Evolutionary conservation across 202 grass and related monocot genomes (phyloP).

Genomic region (Setaria italica): DNA sequence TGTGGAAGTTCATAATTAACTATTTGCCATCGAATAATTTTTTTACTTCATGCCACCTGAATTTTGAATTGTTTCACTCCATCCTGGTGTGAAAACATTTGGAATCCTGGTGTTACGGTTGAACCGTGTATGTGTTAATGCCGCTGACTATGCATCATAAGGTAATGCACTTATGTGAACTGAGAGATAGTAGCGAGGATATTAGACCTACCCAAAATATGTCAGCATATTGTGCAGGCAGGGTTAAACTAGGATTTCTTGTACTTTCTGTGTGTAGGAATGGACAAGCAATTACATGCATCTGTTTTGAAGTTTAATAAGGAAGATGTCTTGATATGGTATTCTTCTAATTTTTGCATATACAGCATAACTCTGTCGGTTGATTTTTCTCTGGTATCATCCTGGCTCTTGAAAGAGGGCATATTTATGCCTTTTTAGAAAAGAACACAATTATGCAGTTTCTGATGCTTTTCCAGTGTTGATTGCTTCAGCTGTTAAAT

Average conservation of each 20-base stretch:
- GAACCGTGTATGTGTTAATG: constrained; percentile 23
- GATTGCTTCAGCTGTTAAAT: constrained; percentile 41
- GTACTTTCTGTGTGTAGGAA: not conserved
- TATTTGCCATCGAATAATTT: not conserved
- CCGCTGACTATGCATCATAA: not conserved
- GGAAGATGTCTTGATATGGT: constrained; percentile 10
- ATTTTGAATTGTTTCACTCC: not conserved
- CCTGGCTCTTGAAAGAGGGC: not conserved
- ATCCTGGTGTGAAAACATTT: not conserved
- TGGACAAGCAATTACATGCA: not conserved
- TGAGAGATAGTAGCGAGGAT: not conserved
- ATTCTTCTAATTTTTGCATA: not conserved
- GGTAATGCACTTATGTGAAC: not conserved
- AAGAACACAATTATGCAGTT: constrained; percentile 17
- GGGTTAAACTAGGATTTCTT: not conserved
- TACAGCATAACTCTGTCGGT: not conserved
- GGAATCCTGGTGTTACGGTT: constrained; percentile 12
- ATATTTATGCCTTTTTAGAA: not conserved
- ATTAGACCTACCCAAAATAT: not conserved
- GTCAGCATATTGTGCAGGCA: not conserved
- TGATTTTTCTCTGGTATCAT: constrained; percentile 8
- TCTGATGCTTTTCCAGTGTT: constrained; percentile 18
- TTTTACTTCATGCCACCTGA: not conserved
- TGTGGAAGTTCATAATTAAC: constrained; percentile 2
- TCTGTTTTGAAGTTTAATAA: not conserved